A percentile compares a stretch with the other conserved stretches of the same genome.
phyloP scores from a whole-genome alignment of 108 stramenopile species.

The Phaeodactylum tricornutum region DNA sequence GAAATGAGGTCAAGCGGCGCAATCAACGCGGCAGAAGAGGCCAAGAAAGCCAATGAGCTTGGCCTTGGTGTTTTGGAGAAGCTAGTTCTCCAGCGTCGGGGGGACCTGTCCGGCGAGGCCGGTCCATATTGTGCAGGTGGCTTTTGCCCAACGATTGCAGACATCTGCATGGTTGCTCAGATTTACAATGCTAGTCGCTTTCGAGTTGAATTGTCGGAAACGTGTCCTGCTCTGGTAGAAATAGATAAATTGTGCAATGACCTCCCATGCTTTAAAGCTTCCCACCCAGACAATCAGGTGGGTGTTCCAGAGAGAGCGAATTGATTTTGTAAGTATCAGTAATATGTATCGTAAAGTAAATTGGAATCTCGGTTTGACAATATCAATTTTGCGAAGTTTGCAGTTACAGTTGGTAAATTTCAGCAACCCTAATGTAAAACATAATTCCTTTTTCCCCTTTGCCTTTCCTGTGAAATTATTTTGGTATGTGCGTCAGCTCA shows the following conservation, averaged over 20 bases:
- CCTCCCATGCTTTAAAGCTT: slow-evolving; percentile 49
- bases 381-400: no score
- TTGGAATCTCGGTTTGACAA: no score
- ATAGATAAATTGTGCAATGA: slow-evolving; percentile 38
- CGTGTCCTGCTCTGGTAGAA: slow-evolving; percentile 35
- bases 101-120: neutral
- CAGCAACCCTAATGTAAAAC: no score
- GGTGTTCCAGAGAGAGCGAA: no score
- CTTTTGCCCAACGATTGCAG: slow-evolving; percentile 62
- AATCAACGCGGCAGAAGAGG: slow-evolving; percentile 30
- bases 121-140: slow-evolving; percentile 63
- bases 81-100: slow-evolving; percentile 20
- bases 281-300: slow-evolving; percentile 21
- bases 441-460: no score
- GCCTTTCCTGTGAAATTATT: no score
- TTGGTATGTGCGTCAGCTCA: no score
- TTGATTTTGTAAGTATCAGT: neutral
- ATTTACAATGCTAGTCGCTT: slow-evolving; percentile 49
- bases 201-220: slow-evolving; percentile 40
- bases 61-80: slow-evolving; percentile 45
- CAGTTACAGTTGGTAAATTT: no score
- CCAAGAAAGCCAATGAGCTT: slow-evolving; percentile 22
- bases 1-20: slow-evolving; percentile 20
- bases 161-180: slow-evolving; percentile 59
- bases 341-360: neutral